Percentiles rank a stretch among this genome's conserved stretches.
These are phyloP conservation scores for Mrakia blollopis DNA, from an alignment of 768 basidiomycete genomes.

Conservation along the genomic window DNA sequence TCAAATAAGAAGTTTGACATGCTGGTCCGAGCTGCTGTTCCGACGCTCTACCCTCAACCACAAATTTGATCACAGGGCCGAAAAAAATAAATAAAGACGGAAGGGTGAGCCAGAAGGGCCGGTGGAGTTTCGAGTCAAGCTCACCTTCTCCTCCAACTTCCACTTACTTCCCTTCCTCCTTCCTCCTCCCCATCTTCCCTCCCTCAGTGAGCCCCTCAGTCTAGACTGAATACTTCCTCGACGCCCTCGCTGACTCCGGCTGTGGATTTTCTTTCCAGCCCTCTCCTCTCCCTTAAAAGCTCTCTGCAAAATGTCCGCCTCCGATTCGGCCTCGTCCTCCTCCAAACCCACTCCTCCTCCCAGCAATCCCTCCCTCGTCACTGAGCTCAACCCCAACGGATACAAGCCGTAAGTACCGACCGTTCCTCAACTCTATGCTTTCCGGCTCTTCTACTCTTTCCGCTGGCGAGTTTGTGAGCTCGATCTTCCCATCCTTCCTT, in stretches of 20 bases:
- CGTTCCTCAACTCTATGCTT: not conserved
- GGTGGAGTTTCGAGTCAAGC: too few relatives aligned
- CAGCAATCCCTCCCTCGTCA: conserved; percentile 23
- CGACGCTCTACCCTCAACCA: too few relatives aligned
- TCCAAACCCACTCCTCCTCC: conserved; percentile 27
- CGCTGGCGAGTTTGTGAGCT: not conserved
- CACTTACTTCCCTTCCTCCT: too few relatives aligned
- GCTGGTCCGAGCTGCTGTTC: too few relatives aligned
- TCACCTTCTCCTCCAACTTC: too few relatives aligned
- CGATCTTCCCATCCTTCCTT: not conserved
- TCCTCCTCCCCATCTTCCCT: too few relatives aligned
- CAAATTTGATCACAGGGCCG: too few relatives aligned
- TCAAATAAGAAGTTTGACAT: too few relatives aligned
- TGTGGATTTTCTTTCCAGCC: not conserved
- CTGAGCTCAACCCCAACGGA: conserved; percentile 31
- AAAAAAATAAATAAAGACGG: too few relatives aligned
- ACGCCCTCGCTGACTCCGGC: not conserved
- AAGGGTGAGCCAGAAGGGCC: too few relatives aligned
- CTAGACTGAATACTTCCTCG: too few relatives aligned
- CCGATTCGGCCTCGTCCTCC: not conserved
- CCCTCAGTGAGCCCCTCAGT: too few relatives aligned
- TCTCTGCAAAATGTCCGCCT: not conserved
- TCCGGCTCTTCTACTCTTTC: not conserved
- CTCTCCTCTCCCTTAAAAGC: not conserved
- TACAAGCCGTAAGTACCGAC: conserved; percentile 28